Base-by-base conservation (phyloP, 2,329 filamentous ascomycete species). In the Fusarium duplospermum region DNA sequence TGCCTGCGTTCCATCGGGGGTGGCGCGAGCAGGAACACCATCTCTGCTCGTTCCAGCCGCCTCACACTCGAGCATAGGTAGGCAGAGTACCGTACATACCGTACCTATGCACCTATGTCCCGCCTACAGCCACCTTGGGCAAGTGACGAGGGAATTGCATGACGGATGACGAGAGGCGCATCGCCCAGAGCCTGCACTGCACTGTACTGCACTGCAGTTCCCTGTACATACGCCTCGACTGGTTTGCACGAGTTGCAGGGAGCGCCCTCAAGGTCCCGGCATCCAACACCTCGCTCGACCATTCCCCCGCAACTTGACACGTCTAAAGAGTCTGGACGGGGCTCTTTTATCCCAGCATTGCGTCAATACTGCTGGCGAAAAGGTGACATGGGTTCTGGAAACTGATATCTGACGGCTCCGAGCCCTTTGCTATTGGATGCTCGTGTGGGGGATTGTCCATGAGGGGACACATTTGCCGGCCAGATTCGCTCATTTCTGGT, bases 321-420 rank as follows among this genome's bases (percentile, higher is more conserved):
- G 50, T 22, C 27, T 27, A 22, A 35, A 33, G 67, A 71, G 45
- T 33, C 64, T 66, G 42, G 38, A 65, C 29, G 62, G 59, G 24
- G 42, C 52, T 69, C 36, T 47, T 36, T 33, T 36, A 59, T 70
- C 59, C 59, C 31, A 58, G 42, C 62, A 63, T 75, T 67, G 67
- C 62, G 66, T 71, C 66, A 54, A 76, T 54, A 62, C 64, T 27
- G 56, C 56, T 68, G 64, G 62, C 50, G 71, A 57, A 50, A 65
- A 64, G 63, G 61, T 56, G 62, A 69, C 66, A 65, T 64, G 74
- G 62, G 42, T 42, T n/a, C n/a, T 62, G 66, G 60, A 78, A 78
- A 75, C 69, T 78, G 77, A 78, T 72, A 78, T 75, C 61, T 78
- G 76, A 77, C 72, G 62, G 59, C 35, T 66, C 60, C 40, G 66